These are phyloP conservation scores for Lagenidium giganteum DNA, from an alignment of 352 stramenopile species.

Conservation along the genomic window DNA sequence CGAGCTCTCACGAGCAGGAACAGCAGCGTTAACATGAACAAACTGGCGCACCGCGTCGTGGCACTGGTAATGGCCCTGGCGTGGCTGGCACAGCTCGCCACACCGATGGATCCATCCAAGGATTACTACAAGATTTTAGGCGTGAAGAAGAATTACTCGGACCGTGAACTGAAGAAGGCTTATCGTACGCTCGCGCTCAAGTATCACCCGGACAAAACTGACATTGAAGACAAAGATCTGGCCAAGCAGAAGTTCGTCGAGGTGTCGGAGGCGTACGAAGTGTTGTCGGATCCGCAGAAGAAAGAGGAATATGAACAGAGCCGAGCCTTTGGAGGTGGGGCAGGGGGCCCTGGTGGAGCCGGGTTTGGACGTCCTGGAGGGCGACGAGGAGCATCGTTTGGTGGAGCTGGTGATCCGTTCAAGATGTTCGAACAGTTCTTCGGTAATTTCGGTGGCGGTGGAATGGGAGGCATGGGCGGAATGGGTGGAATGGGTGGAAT, in stretches of 20 bases:
- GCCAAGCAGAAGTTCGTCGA: constrained; percentile 88
- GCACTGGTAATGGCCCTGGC: constrained; percentile 14
- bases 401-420: constrained; percentile 16
- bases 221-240: constrained; percentile 66
- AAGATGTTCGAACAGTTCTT: constrained; percentile 84
- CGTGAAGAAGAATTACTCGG: constrained; percentile 46
- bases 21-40: no score
- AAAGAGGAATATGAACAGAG: constrained; percentile 82
- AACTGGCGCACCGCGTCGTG: no score
- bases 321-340: constrained; percentile 23
- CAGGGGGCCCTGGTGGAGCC: constrained; percentile 2
- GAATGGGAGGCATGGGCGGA: no score
- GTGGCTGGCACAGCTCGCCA: constrained; percentile 9
- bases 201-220: constrained; percentile 77
- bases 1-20: no score
- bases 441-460: no score
- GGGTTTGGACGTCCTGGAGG: no score
- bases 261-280: constrained; percentile 86
- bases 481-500: no score
- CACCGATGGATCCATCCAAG: constrained; percentile 42
- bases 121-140: constrained; percentile 74
- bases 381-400: no score
- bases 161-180: constrained; percentile 68
- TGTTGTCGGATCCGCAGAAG: constrained; percentile 84
- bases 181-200: constrained; percentile 84